Conservation (phyloP, 2,329 filamentous ascomycete genomes). For the Penicillium thymicola region DNA sequence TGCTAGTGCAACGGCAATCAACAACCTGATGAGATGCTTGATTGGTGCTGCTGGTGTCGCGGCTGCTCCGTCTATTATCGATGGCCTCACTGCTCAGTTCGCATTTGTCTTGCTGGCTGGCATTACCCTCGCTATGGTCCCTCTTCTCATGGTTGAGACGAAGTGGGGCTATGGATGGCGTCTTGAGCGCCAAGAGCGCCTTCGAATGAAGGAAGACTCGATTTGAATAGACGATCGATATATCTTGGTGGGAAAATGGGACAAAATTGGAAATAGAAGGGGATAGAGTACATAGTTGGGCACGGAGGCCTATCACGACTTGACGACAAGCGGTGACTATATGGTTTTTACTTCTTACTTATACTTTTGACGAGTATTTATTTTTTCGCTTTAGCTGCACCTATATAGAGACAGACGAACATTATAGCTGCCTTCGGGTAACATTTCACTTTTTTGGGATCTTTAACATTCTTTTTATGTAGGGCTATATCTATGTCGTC, state of each 20-base stretch:
- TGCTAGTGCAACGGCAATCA: slow-evolving; percentile 38
- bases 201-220: slow-evolving; percentile 9
- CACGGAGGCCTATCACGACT: neutral
- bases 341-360: neutral
- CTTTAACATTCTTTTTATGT: neutral
- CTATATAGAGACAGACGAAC: neutral
- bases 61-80: slow-evolving; percentile 32
- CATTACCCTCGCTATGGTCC: slow-evolving; percentile 24
- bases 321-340: slow-evolving; percentile 3
- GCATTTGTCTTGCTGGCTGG: slow-evolving; percentile 30
- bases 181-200: slow-evolving; percentile 19
- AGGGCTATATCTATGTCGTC: neutral
- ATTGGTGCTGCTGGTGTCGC: slow-evolving; percentile 37
- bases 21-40: slow-evolving; percentile 38
- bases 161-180: slow-evolving; percentile 30
- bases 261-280: neutral
- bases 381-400: neutral
- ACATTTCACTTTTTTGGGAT: neutral
- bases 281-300: neutral
- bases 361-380: neutral
- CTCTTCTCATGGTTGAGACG: slow-evolving; percentile 26
- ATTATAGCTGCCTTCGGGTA: neutral
- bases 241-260: too few relatives aligned
- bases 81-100: slow-evolving; percentile 29
- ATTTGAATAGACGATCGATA: neutral